phyloP scores from a whole-genome alignment of 768 basidiomycete genomes.

The Auriscalpium orientale region DNA sequence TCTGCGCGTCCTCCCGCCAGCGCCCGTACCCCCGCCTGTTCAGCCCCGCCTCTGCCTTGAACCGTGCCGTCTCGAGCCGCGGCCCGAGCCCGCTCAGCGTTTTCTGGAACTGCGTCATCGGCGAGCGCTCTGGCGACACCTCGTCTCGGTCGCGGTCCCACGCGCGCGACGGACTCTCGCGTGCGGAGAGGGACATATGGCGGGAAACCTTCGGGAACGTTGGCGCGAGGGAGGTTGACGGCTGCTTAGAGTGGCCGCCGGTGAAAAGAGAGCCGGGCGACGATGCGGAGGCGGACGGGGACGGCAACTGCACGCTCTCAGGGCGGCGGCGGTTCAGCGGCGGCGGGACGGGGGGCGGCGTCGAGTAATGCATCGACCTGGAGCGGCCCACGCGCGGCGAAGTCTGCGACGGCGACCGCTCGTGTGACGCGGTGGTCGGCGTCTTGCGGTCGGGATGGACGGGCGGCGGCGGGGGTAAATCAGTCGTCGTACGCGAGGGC shows the following conservation, averaged over 20 bases:
- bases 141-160: neutral
- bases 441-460: conserved; percentile 49
- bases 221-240: conserved; percentile 10
- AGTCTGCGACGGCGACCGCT: conserved; percentile 12
- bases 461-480: conserved; percentile 37
- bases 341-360: conserved; percentile 31
- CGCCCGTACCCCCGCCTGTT: conserved; percentile 50
- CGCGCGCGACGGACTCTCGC: conserved; percentile 7
- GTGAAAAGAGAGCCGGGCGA: conserved; percentile 3
- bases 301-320: conserved; percentile 50
- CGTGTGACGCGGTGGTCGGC: conserved; percentile 5
- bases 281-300: conserved; percentile 1
- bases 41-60: conserved; percentile 66
- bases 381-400: conserved; percentile 40
- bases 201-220: conserved; percentile 24
- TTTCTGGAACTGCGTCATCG: conserved; percentile 35
- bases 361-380: conserved; percentile 45
- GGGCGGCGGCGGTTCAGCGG: conserved; percentile 47
- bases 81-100: conserved; percentile 35
- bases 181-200: conserved; percentile 30
- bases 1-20: conserved; percentile 27
- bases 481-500: conserved; percentile 25
- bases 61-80: conserved; percentile 51
- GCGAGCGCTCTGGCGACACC: conserved; percentile 17
- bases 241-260: conserved; percentile 3